A percentile compares a stretch with the other conserved stretches of the same genome.
phyloP scores from a whole-genome alignment of 2,329 filamentous ascomycete species.

The Fusarium fujikuroi region DNA sequence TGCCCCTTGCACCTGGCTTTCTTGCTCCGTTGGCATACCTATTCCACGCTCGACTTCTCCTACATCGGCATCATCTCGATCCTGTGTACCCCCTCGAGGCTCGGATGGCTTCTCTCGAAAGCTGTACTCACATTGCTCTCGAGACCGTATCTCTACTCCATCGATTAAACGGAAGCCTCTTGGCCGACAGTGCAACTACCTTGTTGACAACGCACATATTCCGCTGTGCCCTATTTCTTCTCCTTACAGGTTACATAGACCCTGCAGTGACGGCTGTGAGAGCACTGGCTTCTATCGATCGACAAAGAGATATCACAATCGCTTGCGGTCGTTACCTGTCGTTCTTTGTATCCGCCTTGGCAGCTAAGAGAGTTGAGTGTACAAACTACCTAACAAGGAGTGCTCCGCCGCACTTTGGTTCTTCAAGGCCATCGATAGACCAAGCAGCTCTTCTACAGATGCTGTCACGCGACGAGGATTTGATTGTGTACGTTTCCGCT shows the following conservation, averaged over 20 bases:
- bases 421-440: constrained; percentile 46
- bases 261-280: constrained; percentile 79
- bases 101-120: constrained; percentile 77
- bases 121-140: constrained; percentile 77
- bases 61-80: constrained; percentile 89
- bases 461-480: constrained; percentile 77
- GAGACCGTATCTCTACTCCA: constrained; percentile 83
- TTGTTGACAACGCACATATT: constrained; percentile 87
- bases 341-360: constrained; percentile 80
- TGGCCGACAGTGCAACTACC: constrained; percentile 73
- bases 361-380: constrained; percentile 63
- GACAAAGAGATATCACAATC: constrained; percentile 76
- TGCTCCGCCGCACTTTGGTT: constrained; percentile 47
- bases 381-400: constrained; percentile 51
- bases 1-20: constrained; percentile 77
- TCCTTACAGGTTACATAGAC: constrained; percentile 78
- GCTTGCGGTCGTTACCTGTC: constrained; percentile 83
- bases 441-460: constrained; percentile 48
- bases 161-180: constrained; percentile 68
- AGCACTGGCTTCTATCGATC: constrained; percentile 75
- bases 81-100: constrained; percentile 74
- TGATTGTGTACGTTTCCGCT: constrained; percentile 85
- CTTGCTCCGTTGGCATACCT: constrained; percentile 81
- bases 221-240: constrained; percentile 83
- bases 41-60: constrained; percentile 82